Conservation (phyloP, 306 rosid species). For the Adenanthera pavonina region DNA sequence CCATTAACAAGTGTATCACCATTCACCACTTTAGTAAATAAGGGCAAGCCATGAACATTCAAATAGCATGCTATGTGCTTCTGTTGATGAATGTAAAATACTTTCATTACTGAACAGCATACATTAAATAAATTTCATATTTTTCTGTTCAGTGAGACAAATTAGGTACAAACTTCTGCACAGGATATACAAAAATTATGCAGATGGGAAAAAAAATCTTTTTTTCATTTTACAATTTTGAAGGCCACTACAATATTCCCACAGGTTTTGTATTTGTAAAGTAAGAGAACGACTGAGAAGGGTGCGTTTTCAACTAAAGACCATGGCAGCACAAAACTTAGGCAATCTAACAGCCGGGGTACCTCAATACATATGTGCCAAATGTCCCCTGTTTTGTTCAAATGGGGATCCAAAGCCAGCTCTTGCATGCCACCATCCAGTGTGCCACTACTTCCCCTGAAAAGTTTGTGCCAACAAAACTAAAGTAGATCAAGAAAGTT, state of each 20-base stretch:
- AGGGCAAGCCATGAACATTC: constrained; percentile 1
- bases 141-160: constrained; percentile 2
- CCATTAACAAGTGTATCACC: too few relatives aligned
- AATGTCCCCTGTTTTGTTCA: constrained; percentile 89
- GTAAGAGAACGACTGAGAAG: constrained; percentile 24
- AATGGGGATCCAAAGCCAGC: constrained; percentile 73
- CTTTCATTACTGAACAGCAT: background rate
- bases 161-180: constrained; percentile 15
- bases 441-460: constrained; percentile 50
- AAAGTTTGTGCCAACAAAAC: constrained; percentile 34
- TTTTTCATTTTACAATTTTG: constrained; percentile 9
- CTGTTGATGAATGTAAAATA: constrained; percentile 25
- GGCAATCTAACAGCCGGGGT: constrained; percentile 42
- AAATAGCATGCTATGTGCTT: constrained; percentile 28
- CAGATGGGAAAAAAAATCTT: constrained; percentile 1
- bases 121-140: constrained; percentile 19
- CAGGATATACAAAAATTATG: constrained; percentile 17
- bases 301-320: constrained; percentile 32
- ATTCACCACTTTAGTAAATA: constrained; percentile 3
- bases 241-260: constrained; percentile 17
- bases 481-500: constrained; percentile 11
- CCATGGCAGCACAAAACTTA: constrained; percentile 9
- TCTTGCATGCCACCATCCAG: constrained; percentile 65
- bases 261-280: constrained; percentile 13
- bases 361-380: constrained; percentile 96